These are phyloP conservation scores for Plantago coronopus DNA, from an alignment of 305 asterid genomes.

Conservation along the genomic window DNA sequence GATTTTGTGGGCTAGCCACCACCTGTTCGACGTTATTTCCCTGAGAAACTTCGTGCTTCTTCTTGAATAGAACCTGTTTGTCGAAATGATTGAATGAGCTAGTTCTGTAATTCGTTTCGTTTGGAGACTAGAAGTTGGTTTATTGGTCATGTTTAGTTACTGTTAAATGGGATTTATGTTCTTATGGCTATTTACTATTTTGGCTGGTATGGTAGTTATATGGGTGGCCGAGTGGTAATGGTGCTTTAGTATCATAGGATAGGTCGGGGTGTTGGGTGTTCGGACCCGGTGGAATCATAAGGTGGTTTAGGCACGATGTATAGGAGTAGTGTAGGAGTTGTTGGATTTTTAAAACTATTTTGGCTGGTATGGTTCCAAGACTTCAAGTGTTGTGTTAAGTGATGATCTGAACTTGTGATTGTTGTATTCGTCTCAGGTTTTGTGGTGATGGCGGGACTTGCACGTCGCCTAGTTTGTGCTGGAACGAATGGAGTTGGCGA, in stretches of 20 bases:
- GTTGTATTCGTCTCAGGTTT: constrained; percentile 21
- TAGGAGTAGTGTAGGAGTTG: too few species aligned
- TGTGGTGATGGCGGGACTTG: constrained; percentile 52
- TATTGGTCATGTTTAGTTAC: neutral
- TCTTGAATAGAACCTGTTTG: neutral
- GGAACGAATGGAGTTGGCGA: constrained; percentile 31
- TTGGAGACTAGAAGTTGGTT: neutral
- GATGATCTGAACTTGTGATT: constrained; percentile 5
- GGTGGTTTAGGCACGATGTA: too few species aligned
- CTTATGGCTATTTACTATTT: neutral
- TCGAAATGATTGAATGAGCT: neutral
- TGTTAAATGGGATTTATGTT: neutral
- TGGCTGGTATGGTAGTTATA: neutral
- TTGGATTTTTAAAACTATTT: too few species aligned
- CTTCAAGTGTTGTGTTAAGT: constrained; percentile 1
- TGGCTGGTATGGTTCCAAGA: neutral
- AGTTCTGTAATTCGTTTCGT: neutral
- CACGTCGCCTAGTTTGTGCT: constrained; percentile 32
- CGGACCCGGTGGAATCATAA: too few species aligned
- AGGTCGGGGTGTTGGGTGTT: too few species aligned
- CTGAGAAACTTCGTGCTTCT: neutral
- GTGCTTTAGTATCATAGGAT: too few species aligned
- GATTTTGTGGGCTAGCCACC: neutral
- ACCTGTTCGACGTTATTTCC: constrained; percentile 10
- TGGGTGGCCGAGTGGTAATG: too few species aligned